Conservation (phyloP, 805 yeast genomes). For the Yueomyces sinensis region DNA sequence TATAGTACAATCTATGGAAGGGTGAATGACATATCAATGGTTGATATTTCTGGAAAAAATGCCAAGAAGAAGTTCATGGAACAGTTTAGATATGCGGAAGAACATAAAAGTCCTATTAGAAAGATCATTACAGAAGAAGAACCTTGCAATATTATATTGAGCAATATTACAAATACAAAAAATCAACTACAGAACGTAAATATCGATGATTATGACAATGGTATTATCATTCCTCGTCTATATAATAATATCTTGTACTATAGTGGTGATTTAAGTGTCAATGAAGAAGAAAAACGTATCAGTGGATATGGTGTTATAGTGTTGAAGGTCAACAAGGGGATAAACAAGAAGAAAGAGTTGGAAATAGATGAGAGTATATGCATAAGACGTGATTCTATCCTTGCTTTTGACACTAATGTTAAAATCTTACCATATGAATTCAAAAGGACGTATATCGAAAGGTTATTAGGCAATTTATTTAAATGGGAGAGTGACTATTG, state of each 20-base stretch:
- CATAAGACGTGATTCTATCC: slow-evolving; percentile 11
- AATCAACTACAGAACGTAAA: slow-evolving; percentile 13
- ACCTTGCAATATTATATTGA: background rate
- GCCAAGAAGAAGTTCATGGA: slow-evolving; percentile 12
- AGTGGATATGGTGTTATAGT: slow-evolving; percentile 20
- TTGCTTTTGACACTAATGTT: slow-evolving; percentile 9
- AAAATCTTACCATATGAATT: slow-evolving; percentile 2
- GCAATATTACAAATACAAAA: background rate
- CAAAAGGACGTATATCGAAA: slow-evolving; percentile 4
- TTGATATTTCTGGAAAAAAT: slow-evolving; percentile 5
- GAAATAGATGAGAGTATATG: slow-evolving; percentile 13
- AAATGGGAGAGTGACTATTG: slow-evolving; percentile 11
- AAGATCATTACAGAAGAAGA: background rate
- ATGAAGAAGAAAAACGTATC: slow-evolving; percentile 4
- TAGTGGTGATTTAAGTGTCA: slow-evolving; percentile 12
- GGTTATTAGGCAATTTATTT: slow-evolving; percentile 6
- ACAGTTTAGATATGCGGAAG: background rate
- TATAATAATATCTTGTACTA: slow-evolving; percentile 11
- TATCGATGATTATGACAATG: slow-evolving; percentile 10
- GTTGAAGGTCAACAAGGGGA: slow-evolving; percentile 20
- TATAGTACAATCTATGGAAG: slow-evolving; percentile 12
- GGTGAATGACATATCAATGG: slow-evolving; percentile 8
- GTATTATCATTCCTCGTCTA: slow-evolving; percentile 14
- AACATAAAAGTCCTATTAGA: background rate
- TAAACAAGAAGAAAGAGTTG: slow-evolving; percentile 13